Base-by-base conservation (phyloP, 345 rosid genomes). In the Salix caprea region DNA sequence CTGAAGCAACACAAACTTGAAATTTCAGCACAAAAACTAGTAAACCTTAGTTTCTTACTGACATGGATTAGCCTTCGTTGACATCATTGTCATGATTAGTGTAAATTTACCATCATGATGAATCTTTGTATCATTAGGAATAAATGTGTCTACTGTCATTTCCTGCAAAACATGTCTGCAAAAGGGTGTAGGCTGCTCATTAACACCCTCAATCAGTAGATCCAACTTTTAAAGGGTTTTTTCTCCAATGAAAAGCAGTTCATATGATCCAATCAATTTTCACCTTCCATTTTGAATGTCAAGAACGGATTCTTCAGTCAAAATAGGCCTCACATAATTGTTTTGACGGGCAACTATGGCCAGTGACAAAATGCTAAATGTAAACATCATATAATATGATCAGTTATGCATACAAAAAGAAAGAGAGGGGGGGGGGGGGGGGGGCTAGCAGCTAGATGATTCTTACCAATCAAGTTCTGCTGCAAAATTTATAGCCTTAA, bases 121-220 rank as follows among this genome's bases (percentile, higher is more conserved):
- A 79, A 91, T 83, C 80, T 84, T 89, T 65, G 97, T 93, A 85
- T 93, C 91, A 75, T 95, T 95, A 1, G 99, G 99, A 81, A 95
- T 93, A 84, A 93, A 95, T 48, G 99, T 90, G 87, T 93, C 97
- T 10, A 95, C 97, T 0, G 93, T 88, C 98, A 95, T 91, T 88
- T 95, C 99, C 88, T 95, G 99, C 90, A 95, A 89, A 86, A 91
- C 88, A 84, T 95, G 99, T 79, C 99, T 93, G 91, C 65, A 79
- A 77, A 77, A 65, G 70, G 70, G 54, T 76, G 32, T 66, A 58
- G 50, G 48, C 58, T 69, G 18, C 26, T 46, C 24, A 58, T 36
- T 46, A 65, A 67, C 36, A 67, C 72, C 67, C 36, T 64, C 10
- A 30, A 36, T 60, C 42, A 12, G 8, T 11, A 36, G 14, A 66